Base-by-base conservation (phyloP, 495 filamentous ascomycete species). In the Penicillium coprophilum region DNA sequence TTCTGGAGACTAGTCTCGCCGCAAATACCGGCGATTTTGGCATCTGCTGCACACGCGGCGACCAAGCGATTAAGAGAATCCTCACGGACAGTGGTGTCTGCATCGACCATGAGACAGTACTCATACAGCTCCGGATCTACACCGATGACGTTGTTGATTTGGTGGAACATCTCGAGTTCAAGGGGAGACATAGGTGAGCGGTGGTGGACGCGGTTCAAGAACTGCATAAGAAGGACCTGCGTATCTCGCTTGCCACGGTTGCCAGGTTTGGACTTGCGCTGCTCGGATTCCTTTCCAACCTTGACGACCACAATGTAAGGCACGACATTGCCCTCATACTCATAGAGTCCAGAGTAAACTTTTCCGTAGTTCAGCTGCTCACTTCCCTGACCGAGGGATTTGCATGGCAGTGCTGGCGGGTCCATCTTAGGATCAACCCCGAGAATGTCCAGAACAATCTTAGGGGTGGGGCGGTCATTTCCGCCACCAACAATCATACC, bases 171-270 rank as follows among this genome's bases (percentile, higher is more conserved):
- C 69, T 98, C 94, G 20, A 98, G 81, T 71, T 98, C 93, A 23
- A 98, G 85, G 10, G 94, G 95, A 40, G 85, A 90, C 94, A 98
- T 98, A 6, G 93, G 85, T 5, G 87, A 76, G 55, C 91, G 90
- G 69, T 98, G 89, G 69, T 98, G 94, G 15, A 98, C 93, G 48
- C 95, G 91, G 75, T 97, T 97, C 62, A 98, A 83, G 83, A 98
- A 97, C 70, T 85, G 88, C 68, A 88, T 80, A 28, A 88, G 67
- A 52, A 91, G 71, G 55, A 97, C 87, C 72, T 98, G 94, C 15
- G 92, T 93, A 74, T 98, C 94, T 78, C 94, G 90, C 76, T 98
- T 98, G 67, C 94, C 94, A 71, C 94, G 89, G 75, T 98, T 98
- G 58, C 94, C 94, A 55, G 94, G 94, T 77, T 96, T 97, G 31